A percentile compares a stretch with the other conserved stretches of the same genome.
These are phyloP conservation scores for Pinus albicaulis DNA, from an alignment of 75 land plant genomes.

Conservation along the genomic window DNA sequence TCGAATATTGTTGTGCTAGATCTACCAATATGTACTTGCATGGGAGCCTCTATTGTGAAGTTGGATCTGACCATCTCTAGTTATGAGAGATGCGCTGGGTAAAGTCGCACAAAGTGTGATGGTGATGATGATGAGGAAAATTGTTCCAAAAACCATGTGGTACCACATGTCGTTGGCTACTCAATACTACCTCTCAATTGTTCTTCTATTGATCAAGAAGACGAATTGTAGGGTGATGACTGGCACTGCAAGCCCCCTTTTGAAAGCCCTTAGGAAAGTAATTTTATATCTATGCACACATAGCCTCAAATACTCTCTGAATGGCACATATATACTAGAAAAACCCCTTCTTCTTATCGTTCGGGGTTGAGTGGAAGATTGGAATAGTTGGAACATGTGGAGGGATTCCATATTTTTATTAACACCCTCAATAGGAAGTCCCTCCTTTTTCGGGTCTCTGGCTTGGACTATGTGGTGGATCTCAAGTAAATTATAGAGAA, in stretches of 20 bases:
- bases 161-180: background rate
- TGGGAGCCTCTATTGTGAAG: conserved; percentile 40
- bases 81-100: conserved; percentile 23
- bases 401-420: too few relatives aligned
- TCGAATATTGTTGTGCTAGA: conserved; percentile 39
- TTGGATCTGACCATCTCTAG: conserved; percentile 32
- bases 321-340: too few relatives aligned
- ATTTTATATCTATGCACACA: too few relatives aligned
- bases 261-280: background rate
- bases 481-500: too few relatives aligned
- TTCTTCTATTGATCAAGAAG: conserved; percentile 3
- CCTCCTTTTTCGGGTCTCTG: too few relatives aligned
- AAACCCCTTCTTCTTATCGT: too few relatives aligned
- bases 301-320: too few relatives aligned
- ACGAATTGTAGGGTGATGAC: conserved; percentile 6
- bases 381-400: too few relatives aligned
- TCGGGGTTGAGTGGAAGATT: too few relatives aligned
- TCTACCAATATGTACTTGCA: conserved; percentile 38
- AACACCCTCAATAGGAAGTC: too few relatives aligned
- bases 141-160: conserved; percentile 10
- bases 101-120: background rate
- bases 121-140: background rate
- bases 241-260: background rate
- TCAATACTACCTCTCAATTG: background rate
- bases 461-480: too few relatives aligned